Conservation (phyloP, 257 asterid genomes). For the Salvia rosmarinus region DNA sequence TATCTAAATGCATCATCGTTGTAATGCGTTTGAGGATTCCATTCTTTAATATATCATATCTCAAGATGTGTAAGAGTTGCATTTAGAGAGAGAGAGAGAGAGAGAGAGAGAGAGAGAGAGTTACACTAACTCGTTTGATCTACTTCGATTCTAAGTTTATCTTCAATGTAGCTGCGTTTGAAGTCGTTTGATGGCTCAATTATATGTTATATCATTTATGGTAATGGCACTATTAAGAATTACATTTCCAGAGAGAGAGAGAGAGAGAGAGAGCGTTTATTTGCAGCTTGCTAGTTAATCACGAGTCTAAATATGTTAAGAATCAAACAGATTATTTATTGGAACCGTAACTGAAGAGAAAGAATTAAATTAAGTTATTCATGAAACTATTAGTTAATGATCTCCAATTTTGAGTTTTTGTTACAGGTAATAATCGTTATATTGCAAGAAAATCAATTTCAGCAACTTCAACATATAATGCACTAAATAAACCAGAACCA, state of each 20-base stretch:
- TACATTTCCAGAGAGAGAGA: background rate
- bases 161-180: background rate
- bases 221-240: background rate
- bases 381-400: constrained; percentile 4
- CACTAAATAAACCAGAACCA: constrained; percentile 32
- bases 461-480: constrained; percentile 29
- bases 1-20: too few relatives aligned
- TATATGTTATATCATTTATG: background rate
- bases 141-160: background rate
- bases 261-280: background rate
- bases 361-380: background rate
- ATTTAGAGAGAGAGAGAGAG: background rate
- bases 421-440: constrained; percentile 28
- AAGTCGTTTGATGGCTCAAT: constrained; percentile 2
- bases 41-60: too few relatives aligned
- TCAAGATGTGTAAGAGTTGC: background rate
- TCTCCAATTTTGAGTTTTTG: background rate
- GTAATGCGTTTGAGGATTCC: too few relatives aligned
- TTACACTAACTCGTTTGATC: background rate
- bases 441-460: constrained; percentile 33
- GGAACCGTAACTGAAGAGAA: background rate
- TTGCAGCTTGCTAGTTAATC: background rate
- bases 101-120: background rate
- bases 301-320: background rate
- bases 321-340: background rate